Base-by-base conservation (phyloP, 2,329 filamentous ascomycete genomes). In the Myriosclerotinia curreyana region DNA sequence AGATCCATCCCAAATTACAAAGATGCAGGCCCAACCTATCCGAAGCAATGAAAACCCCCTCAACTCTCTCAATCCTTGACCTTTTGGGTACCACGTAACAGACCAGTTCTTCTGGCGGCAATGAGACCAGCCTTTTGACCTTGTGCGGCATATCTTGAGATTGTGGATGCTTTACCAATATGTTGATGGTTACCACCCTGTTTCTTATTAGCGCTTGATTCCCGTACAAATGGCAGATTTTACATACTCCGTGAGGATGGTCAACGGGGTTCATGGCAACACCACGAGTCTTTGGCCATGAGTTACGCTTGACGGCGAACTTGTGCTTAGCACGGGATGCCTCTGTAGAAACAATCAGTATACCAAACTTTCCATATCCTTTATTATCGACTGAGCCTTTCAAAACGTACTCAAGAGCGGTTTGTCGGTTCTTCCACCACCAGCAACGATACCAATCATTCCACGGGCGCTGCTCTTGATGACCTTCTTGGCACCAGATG, bases 51-150 rank as follows among this genome's bases (percentile, higher is more conserved):
- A 73, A 72, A 74, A 68, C 64, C 69, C 68, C 60, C 67, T 68
- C 62, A 71, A 68, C 62, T 68, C 71, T 67, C 72, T 67, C 92
- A 94, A 74, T 99, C 96, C 92, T 99, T 99, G 80, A 87, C 92
- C 91, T 99, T 99, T 86, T 99, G 95, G 79, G 95, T 98, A 96
- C 95, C 95, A 84, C 95, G 94, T 80, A 99, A 88, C 83, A 99
- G 88, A 97, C 95, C 95, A 81, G 95, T 99, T 87, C 96, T 91
- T 83, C 95, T 88, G 82, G 95, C 95, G 82, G 95, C 95, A 84
- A 99, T 99, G 79, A 99, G 94, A 97, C 95, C 95, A 77, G 95
- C 95, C 88, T 99, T 99, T 86, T 99, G 95, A 90, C 95, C 95
- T 83, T 92, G 89, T 80, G 89, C 90, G 77, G 95, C 95, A 85